Conservation (phyloP, 139 green algal species). For the Trebouxia sp. region DNA sequence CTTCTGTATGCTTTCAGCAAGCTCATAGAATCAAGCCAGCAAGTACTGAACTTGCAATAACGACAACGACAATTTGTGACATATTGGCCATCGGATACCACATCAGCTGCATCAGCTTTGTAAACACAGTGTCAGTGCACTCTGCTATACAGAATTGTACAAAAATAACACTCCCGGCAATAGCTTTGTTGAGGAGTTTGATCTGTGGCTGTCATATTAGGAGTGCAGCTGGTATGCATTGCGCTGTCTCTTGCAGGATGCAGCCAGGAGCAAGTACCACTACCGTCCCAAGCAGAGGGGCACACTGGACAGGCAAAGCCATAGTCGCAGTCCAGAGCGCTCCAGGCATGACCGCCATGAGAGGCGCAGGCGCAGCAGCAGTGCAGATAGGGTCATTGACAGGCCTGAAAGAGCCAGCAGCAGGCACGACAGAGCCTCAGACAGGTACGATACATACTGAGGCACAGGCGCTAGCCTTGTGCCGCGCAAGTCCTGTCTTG, state of each 20-base stretch:
- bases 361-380: constrained; percentile 1
- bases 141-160: too few relatives aligned
- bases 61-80: neutral
- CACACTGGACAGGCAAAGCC: neutral
- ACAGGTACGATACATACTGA: neutral
- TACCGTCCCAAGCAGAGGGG: neutral
- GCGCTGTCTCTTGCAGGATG: neutral
- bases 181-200: too few relatives aligned
- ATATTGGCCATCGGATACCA: too few relatives aligned
- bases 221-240: too few relatives aligned
- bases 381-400: neutral
- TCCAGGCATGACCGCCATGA: neutral
- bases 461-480: neutral
- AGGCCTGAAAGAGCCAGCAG: neutral
- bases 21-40: too few relatives aligned
- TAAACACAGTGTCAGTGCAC: too few relatives aligned
- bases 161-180: too few relatives aligned
- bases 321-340: neutral
- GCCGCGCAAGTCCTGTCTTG: neutral
- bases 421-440: neutral
- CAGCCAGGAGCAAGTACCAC: neutral
- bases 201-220: too few relatives aligned
- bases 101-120: too few relatives aligned
- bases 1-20: too few relatives aligned
- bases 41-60: too few relatives aligned